Base-by-base conservation (phyloP, 164 flowering plant genomes). In the Protea cynaroides region DNA sequence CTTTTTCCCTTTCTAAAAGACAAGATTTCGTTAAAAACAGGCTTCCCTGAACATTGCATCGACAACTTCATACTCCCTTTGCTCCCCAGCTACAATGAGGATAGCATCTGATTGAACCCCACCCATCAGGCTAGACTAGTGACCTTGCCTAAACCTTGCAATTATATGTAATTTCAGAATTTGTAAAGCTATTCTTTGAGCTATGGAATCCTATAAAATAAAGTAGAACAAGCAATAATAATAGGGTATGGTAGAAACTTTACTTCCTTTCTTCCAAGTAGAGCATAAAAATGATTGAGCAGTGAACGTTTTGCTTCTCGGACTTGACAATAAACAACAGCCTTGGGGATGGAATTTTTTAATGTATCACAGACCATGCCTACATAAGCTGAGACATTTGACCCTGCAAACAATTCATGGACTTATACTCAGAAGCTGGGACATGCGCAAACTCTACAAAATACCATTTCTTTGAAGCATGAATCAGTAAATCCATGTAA, bases 281-380 rank as follows among this genome's bases (percentile, higher is more conserved):
- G 90, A 63, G 84, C 66, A 71, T 93, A 93, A 69, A 88, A 93
- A 43, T 71, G 71, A 73, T 85, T 86, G 59, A 93, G 87, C 68
- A 93, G 67, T 23, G 94, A 75, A 68, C 86, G 74, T 80, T 85
- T 90, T 57, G 98, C 98, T 69, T 88, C 90, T 64, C 87, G 81
- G 19, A 93, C 98, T 80, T 93, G 98, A 72, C 97, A 88, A 69
- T 82, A 75, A 65, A 93, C 97, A 17, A 87, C 90, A 56, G 98
- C 97, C 75, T 90, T 93, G 25, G 98, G 98, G 65, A 93, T 86
- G 51, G 92, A 71, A 76, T 78, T 84, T 78, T 58, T 86, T 66
- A 92, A 69, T 22, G 92, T 83, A 25, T 92, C 98, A 71, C 89
- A 88, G 36, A 92, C 90, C 97, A 93, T 88, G 65, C 72, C 74